A percentile compares a stretch with the other conserved stretches of the same genome.
Evolutionary conservation across 2,329 filamentous ascomycete species (phyloP).

Genomic region (Monosporascus sp.): DNA sequence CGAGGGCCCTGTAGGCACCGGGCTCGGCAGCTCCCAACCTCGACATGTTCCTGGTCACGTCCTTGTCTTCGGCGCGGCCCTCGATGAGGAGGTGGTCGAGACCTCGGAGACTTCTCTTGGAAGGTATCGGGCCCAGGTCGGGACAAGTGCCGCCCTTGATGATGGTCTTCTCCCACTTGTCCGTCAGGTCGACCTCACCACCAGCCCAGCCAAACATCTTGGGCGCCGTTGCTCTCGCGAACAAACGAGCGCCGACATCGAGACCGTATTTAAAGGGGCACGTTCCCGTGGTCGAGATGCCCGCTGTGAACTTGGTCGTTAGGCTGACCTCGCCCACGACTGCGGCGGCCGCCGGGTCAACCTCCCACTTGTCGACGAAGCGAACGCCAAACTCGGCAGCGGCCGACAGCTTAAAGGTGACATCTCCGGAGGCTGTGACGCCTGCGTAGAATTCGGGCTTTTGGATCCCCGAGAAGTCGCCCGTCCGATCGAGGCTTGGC

Average conservation of each 20-base stretch:
- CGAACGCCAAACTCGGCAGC: conserved; percentile 17
- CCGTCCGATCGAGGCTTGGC: conserved; percentile 10
- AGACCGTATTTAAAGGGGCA: conserved; percentile 9
- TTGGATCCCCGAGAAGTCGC: conserved; percentile 8
- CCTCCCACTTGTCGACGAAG: conserved; percentile 12
- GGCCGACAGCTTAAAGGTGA: conserved; percentile 12
- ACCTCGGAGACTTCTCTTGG: neutral
- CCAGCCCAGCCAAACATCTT: conserved; percentile 12
- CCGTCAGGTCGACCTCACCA: conserved; percentile 7
- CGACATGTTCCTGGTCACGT: no score
- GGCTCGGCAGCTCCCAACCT: no score
- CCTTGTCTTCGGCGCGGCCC: neutral
- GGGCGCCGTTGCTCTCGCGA: conserved; percentile 11
- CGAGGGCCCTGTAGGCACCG: no score
- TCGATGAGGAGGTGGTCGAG: conserved; percentile 5
- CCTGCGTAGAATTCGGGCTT: conserved; percentile 17
- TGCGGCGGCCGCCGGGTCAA: conserved; percentile 9
- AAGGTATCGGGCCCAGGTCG: conserved; percentile 12
- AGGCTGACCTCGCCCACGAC: conserved; percentile 16
- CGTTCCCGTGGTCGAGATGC: no score
- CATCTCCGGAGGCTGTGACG: conserved; percentile 10
- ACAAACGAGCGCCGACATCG: conserved; percentile 16
- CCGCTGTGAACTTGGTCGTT: conserved; percentile 9
- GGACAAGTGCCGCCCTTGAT: conserved; percentile 12
- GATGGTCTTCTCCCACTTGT: conserved; percentile 9